A percentile compares a stretch with the other conserved stretches of the same genome.
Conservation (phyloP, 1,284 basidiomycete genomes). For the Apiotrichum brassicae region DNA sequence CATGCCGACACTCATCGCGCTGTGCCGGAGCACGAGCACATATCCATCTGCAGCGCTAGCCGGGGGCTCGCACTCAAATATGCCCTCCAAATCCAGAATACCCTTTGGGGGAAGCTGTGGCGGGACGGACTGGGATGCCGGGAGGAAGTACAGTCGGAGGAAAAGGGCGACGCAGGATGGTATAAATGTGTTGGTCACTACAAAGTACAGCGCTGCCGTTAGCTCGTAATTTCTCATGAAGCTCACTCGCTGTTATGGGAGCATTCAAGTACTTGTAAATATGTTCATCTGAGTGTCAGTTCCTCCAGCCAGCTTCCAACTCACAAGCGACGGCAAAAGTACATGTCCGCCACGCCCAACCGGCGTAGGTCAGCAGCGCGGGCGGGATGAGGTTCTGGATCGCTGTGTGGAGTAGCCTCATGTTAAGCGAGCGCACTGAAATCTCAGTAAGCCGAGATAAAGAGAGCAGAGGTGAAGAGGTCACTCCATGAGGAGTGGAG, state of each 20-base stretch:
- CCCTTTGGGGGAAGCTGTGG: conserved; percentile 20
- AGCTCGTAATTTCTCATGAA: too few relatives aligned
- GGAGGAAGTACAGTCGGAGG: conserved; percentile 38
- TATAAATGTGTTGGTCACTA: conserved; percentile 18
- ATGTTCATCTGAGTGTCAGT: too few relatives aligned
- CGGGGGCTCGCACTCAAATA: conserved; percentile 32
- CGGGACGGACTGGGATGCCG: conserved; percentile 25
- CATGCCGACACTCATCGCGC: neutral
- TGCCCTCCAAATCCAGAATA: conserved; percentile 9
- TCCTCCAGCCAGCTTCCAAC: too few relatives aligned
- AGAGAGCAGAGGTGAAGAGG: too few relatives aligned
- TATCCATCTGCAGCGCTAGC: conserved; percentile 7
- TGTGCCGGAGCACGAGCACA: neutral
- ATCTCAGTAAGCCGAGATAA: too few relatives aligned
- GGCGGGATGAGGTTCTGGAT: conserved; percentile 37
- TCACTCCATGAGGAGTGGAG: too few relatives aligned
- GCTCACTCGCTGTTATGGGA: too few relatives aligned
- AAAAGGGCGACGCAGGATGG: conserved; percentile 19
- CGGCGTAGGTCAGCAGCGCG: conserved; percentile 32
- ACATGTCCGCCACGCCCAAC: conserved; percentile 24
- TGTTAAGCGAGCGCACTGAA: too few relatives aligned
- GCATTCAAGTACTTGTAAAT: too few relatives aligned
- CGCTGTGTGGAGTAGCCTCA: too few relatives aligned
- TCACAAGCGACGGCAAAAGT: too few relatives aligned
- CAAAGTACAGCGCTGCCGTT: conserved; percentile 18